These are phyloP conservation scores for Thielaviopsis euricoi DNA, from an alignment of 2,329 filamentous ascomycete genomes.

Conservation along the genomic window DNA sequence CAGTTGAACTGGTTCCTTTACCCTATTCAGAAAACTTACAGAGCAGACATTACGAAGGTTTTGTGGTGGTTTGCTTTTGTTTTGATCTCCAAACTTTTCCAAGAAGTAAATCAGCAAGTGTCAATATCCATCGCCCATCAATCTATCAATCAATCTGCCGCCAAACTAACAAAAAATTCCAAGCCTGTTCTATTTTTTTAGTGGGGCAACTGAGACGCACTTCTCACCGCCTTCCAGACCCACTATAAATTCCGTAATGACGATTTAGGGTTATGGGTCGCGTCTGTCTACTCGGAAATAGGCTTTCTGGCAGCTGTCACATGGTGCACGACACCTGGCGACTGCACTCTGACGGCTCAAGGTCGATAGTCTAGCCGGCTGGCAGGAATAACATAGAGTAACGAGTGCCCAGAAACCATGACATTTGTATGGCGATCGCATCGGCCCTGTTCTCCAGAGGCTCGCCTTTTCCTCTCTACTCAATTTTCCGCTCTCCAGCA, in stretches of 20 bases:
- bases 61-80: neutral
- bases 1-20: neutral
- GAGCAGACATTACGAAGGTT: neutral
- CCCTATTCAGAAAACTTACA: neutral
- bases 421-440: slow-evolving; percentile 11
- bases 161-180: slow-evolving; percentile 8
- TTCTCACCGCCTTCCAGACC: slow-evolving; percentile 10
- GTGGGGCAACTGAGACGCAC: slow-evolving; percentile 10
- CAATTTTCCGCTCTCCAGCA: neutral
- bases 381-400: neutral
- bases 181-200: slow-evolving; percentile 12
- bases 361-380: neutral
- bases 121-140: neutral
- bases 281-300: neutral
- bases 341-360: neutral
- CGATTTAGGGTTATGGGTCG: slow-evolving; percentile 2
- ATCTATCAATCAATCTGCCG: neutral
- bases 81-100: neutral
- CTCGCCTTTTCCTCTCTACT: slow-evolving; percentile 4
- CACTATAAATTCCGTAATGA: slow-evolving; percentile 2
- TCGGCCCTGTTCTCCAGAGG: slow-evolving; percentile 10
- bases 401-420: slow-evolving; percentile 1
- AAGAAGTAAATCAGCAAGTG: neutral
- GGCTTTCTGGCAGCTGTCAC: slow-evolving; percentile 3
- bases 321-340: neutral